Evolutionary conservation across 306 rosid genomes (phyloP).

Genomic region (Begonia fuchsioides): DNA sequence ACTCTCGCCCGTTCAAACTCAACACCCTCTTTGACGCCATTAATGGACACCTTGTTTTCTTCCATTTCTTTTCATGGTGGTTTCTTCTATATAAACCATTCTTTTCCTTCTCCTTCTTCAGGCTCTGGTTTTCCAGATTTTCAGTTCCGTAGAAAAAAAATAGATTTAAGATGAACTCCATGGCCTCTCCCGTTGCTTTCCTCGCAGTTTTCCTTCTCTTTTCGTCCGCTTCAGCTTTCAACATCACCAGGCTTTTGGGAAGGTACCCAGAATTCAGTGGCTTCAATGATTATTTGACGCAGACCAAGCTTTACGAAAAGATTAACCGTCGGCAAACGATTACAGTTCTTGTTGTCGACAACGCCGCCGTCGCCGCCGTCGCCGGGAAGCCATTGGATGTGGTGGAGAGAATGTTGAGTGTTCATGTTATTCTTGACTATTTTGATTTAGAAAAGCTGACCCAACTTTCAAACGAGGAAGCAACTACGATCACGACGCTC

Average conservation of each 20-base stretch:
- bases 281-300: constrained; percentile 28
- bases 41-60: neutral
- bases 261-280: constrained; percentile 14
- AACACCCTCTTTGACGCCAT: neutral
- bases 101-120: neutral
- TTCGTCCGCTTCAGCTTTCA: constrained; percentile 20
- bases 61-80: neutral
- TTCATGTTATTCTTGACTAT: constrained; percentile 23
- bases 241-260: constrained; percentile 26
- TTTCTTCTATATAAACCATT: constrained; percentile 2
- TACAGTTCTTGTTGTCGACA: constrained; percentile 33
- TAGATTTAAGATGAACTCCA: constrained; percentile 23
- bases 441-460: constrained; percentile 26
- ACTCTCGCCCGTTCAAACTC: constrained; percentile 8
- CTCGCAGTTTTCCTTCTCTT: constrained; percentile 20
- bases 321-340: constrained; percentile 27
- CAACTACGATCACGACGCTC: constrained; percentile 21
- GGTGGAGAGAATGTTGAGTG: constrained; percentile 18
- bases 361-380: constrained; percentile 10
- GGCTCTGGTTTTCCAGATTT: constrained; percentile 1
- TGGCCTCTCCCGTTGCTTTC: constrained; percentile 21
- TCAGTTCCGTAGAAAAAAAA: neutral
- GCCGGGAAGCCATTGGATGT: constrained; percentile 18
- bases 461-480: constrained; percentile 1
- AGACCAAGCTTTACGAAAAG: constrained; percentile 32